Evolutionary conservation across 2,329 filamentous ascomycete genomes (phyloP), one percentile per base, ranked within the genome.

Genomic region (Aspergillus quadrilineatus): DNA sequence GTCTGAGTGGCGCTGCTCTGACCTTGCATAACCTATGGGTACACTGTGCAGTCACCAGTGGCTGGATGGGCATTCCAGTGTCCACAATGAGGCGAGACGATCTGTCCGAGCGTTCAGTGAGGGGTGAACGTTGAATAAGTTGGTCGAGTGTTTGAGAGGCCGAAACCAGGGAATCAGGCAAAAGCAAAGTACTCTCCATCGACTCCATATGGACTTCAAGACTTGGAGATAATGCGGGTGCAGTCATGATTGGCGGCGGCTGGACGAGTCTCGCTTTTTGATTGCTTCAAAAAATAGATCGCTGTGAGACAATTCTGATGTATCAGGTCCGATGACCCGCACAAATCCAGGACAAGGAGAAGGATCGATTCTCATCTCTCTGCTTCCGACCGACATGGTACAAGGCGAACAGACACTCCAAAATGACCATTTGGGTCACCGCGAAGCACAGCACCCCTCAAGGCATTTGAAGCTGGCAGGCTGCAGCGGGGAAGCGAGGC

Each of bases 1-100:
- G 17, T 30, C 34, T 52, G 43, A 51, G 49, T 50, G 56, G 46
- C 47, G 52, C 44, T n/a, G 39, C 39, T 49, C 36, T 50, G 47
- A 51, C 55, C 55, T 55, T 55, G 58, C 58, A 60, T 60, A 51
- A 28, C 30, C 48, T 47, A 29, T 34, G 30, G 48, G 48, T 39
- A 34, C 29, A 12, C 15, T 29, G 32, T 32, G 48, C 26, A 10
- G n/a, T n/a, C 34, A 34, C 45, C 29, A 34, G 45, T 22, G 22
- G 50, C 36, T 34, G 28, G 17, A 39, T 30, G 29, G 36, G 14
- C 43, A 53, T 53, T 17, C 17, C 17, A 17, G 17, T 17, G 17
- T 53, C 51, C 47, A 49, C 17, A 55, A 48, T 45, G 39, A 55
- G 39, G 53, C 53, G 39, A 55, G 39, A 46, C 53, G n/a, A 50